Evolutionary conservation across 1,284 basidiomycete genomes (phyloP).

Genomic region (Ustilago lituana): DNA sequence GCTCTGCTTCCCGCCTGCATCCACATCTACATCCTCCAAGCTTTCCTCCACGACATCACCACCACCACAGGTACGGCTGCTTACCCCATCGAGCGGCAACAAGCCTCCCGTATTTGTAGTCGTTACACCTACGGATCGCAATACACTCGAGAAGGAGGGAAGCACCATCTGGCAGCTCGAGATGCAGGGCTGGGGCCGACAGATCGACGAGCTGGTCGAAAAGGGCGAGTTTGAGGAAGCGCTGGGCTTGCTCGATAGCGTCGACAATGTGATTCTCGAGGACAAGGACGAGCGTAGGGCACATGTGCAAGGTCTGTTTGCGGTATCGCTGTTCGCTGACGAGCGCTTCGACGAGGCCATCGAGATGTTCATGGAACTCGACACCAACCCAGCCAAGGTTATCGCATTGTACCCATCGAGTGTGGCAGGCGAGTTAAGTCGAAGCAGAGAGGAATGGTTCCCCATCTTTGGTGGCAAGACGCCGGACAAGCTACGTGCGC

Average conservation of each 20-base stretch:
- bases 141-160: slow-evolving; percentile 46
- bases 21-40: background rate
- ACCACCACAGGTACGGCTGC: slow-evolving; percentile 40
- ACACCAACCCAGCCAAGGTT: slow-evolving; percentile 92
- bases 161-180: slow-evolving; percentile 78
- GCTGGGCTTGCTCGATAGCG: slow-evolving; percentile 78
- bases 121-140: slow-evolving; percentile 39
- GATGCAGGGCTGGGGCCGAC: slow-evolving; percentile 79
- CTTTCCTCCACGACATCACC: slow-evolving; percentile 7
- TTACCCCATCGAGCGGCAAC: slow-evolving; percentile 43
- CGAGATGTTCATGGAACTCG: slow-evolving; percentile 84
- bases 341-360: slow-evolving; percentile 80
- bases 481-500: slow-evolving; percentile 16
- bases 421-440: slow-evolving; percentile 81
- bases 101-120: slow-evolving; percentile 50
- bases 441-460: slow-evolving; percentile 80
- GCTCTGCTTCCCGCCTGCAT: slow-evolving; percentile 47
- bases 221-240: slow-evolving; percentile 81
- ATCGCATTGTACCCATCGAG: slow-evolving; percentile 85
- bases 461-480: slow-evolving; percentile 82
- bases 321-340: slow-evolving; percentile 79
- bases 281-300: slow-evolving; percentile 70
- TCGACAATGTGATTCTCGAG: slow-evolving; percentile 75
- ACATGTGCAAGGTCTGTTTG: slow-evolving; percentile 71
- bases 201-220: slow-evolving; percentile 84